Percentiles rank a stretch among this genome's conserved stretches.
These are phyloP conservation scores for Rhexocercosporidium sp. DNA, from an alignment of 2,329 filamentous ascomycete species.

Conservation along the genomic window DNA sequence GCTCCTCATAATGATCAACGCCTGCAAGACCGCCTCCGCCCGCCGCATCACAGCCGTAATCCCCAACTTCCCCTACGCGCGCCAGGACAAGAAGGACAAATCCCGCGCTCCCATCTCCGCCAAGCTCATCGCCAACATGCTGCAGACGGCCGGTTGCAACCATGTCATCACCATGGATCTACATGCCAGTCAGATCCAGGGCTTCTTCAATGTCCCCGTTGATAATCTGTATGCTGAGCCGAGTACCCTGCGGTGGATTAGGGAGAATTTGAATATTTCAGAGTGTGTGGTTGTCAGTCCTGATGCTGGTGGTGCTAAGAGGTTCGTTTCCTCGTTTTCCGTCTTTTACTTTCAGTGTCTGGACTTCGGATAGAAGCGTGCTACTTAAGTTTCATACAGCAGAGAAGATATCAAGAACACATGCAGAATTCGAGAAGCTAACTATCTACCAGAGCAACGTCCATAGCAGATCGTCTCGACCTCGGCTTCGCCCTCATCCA, in stretches of 20 bases:
- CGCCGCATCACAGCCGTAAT: conserved; percentile 94
- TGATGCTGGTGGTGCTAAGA: conserved; percentile 92
- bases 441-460: conserved; percentile 68
- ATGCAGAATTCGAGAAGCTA: background rate
- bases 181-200: conserved; percentile 91
- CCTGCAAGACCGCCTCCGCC: conserved; percentile 84
- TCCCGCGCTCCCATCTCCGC: conserved; percentile 95
- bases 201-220: conserved; percentile 85
- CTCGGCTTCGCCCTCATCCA: conserved; percentile 93
- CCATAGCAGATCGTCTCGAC: conserved; percentile 90
- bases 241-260: conserved; percentile 88
- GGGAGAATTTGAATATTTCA: conserved; percentile 79
- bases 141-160: conserved; percentile 91
- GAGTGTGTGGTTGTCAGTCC: conserved; percentile 95
- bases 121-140: conserved; percentile 96
- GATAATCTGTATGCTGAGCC: conserved; percentile 92
- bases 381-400: background rate
- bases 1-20: conserved; percentile 96
- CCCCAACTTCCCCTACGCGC: conserved; percentile 94
- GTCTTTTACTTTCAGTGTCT: background rate
- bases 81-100: conserved; percentile 98
- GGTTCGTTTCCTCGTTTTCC: conserved; percentile 51
- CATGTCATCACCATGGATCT: conserved; percentile 96
- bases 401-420: background rate
- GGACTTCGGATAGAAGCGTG: background rate